Conservation (phyloP, 1,284 basidiomycete species). For the Amylostereum areolatum region DNA sequence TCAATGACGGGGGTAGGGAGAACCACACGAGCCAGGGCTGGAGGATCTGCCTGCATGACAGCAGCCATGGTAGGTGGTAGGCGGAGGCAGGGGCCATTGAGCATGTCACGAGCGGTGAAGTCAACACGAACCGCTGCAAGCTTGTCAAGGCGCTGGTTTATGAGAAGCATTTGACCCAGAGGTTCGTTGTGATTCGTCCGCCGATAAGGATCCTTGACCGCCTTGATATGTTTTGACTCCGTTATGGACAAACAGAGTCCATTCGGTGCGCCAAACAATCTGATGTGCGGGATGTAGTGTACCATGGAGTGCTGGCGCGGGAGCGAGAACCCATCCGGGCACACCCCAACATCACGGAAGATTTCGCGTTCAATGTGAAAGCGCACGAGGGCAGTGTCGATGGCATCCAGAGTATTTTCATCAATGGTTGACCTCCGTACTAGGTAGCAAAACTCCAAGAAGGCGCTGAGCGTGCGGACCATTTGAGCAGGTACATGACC, state of each 20-base stretch:
- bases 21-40: background rate
- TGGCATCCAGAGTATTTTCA: background rate
- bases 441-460: conserved; percentile 18
- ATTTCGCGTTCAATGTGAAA: conserved; percentile 11
- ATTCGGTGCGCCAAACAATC: conserved; percentile 15
- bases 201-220: conserved; percentile 20
- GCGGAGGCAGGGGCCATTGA: too few relatives aligned
- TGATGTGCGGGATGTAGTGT: conserved; percentile 12
- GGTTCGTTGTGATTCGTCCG: conserved; percentile 14
- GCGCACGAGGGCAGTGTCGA: conserved; percentile 5
- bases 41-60: background rate
- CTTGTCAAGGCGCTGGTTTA: conserved; percentile 12
- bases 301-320: conserved; percentile 16
- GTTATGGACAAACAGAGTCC: conserved; percentile 21
- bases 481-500: conserved; percentile 14
- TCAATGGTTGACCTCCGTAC: conserved; percentile 5
- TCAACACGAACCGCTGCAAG: background rate
- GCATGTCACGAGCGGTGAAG: too few relatives aligned
- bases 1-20: too few relatives aligned
- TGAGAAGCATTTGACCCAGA: conserved; percentile 18
- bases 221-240: conserved; percentile 19
- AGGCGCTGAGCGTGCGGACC: conserved; percentile 9
- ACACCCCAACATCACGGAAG: conserved; percentile 12
- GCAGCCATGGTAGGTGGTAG: too few relatives aligned
- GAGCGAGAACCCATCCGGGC: conserved; percentile 12